These are phyloP conservation scores for Exserohilum turcica DNA, from an alignment of 2,329 filamentous ascomycete genomes.

Conservation along the genomic window DNA sequence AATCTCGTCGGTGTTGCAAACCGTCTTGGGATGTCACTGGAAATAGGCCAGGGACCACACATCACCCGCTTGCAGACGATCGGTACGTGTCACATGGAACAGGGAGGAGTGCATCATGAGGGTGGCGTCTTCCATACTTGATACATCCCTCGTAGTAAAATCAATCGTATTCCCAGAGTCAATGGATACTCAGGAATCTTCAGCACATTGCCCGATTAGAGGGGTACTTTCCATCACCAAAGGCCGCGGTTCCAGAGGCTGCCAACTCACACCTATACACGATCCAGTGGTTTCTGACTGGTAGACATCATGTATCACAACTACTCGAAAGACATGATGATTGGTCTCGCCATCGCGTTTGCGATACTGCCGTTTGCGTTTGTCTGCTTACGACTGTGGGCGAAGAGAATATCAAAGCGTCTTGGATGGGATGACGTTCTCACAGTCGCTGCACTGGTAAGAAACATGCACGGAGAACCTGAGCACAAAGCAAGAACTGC, in stretches of 20 bases:
- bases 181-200: neutral
- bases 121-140: neutral
- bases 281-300: neutral
- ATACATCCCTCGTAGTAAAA: neutral
- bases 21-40: neutral
- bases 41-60: neutral
- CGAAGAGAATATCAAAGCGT: conserved; percentile 25
- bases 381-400: conserved; percentile 29
- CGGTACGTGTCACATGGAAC: neutral
- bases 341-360: conserved; percentile 24
- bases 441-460: conserved; percentile 28
- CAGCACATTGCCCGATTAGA: neutral
- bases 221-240: too few relatives aligned
- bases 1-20: neutral
- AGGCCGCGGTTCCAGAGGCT: too few relatives aligned
- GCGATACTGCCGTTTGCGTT: conserved; percentile 25
- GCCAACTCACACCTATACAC: neutral
- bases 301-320: conserved; percentile 26
- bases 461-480: neutral
- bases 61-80: neutral
- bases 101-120: neutral
- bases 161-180: neutral
- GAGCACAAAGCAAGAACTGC: neutral
- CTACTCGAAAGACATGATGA: conserved; percentile 30
- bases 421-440: conserved; percentile 31